phyloP scores from a whole-genome alignment of 2,329 filamentous ascomycete species.

The Hypoxylon sp. region DNA sequence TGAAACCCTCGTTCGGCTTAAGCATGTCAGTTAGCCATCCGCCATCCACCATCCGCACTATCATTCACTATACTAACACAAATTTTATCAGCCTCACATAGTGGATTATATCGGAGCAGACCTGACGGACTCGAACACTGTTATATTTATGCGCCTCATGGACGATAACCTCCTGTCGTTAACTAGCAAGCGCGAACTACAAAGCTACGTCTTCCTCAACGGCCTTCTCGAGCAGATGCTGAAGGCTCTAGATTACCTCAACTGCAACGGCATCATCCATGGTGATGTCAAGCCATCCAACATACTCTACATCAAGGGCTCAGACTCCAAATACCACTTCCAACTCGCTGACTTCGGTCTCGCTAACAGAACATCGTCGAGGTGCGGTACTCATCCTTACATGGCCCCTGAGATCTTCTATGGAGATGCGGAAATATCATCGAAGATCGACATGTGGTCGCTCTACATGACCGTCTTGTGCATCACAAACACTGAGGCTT shows the following conservation, averaged over 20 bases:
- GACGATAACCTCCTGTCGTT: slow-evolving; percentile 26
- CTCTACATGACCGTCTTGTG: slow-evolving; percentile 45
- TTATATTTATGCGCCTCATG: slow-evolving; percentile 34
- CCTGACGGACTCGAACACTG: neutral
- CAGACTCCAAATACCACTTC: slow-evolving; percentile 1
- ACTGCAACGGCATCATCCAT: slow-evolving; percentile 35
- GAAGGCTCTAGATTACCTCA: slow-evolving; percentile 40
- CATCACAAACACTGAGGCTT: slow-evolving; percentile 23
- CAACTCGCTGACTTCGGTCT: slow-evolving; percentile 33
- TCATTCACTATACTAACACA: slow-evolving; percentile 2
- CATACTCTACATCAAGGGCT: slow-evolving; percentile 34
- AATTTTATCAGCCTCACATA: slow-evolving; percentile 4
- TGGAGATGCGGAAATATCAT: slow-evolving; percentile 31
- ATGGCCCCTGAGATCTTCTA: slow-evolving; percentile 28
- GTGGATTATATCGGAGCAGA: slow-evolving; percentile 19
- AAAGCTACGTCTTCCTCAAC: neutral
- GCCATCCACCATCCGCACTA: neutral
- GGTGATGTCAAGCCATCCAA: slow-evolving; percentile 44
- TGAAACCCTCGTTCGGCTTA: neutral
- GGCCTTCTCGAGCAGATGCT: slow-evolving; percentile 39
- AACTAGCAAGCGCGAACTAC: neutral
- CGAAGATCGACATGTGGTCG: slow-evolving; percentile 46
- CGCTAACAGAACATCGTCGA: too few relatives aligned
- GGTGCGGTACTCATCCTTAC: slow-evolving; percentile 18
- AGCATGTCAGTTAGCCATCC: slow-evolving; percentile 8